A percentile compares a stretch with the other conserved stretches of the same genome.
Evolutionary conservation across 495 filamentous ascomycete species (phyloP).

Genomic region (Lindgomyces ingoldianus): DNA sequence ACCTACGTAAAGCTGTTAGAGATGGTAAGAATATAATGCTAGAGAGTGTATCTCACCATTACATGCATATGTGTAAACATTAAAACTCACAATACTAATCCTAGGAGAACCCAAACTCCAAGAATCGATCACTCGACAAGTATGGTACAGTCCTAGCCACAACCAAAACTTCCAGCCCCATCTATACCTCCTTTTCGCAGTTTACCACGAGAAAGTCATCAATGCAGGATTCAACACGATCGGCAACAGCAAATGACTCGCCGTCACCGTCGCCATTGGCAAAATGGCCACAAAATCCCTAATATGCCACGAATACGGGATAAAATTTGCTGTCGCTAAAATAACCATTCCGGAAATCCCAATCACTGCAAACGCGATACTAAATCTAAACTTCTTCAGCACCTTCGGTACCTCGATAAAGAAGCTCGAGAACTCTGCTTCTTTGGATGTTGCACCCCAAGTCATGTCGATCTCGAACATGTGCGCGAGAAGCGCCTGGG

Average conservation of each 20-base stretch:
- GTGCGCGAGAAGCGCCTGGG: slow-evolving; percentile 50
- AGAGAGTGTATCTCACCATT: too few relatives aligned
- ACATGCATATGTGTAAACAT: too few relatives aligned
- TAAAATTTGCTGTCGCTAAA: slow-evolving; percentile 45
- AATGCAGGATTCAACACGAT: slow-evolving; percentile 65
- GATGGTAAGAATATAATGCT: too few relatives aligned
- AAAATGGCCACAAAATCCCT: slow-evolving; percentile 58
- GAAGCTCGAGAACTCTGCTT: slow-evolving; percentile 61
- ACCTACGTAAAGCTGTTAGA: too few relatives aligned
- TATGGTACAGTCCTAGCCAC: too few relatives aligned
- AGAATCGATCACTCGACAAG: too few relatives aligned
- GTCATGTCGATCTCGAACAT: slow-evolving; percentile 53
- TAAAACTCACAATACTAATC: too few relatives aligned
- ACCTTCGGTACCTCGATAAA: slow-evolving; percentile 61
- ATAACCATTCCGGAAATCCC: slow-evolving; percentile 52
- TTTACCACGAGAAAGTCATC: slow-evolving; percentile 67
- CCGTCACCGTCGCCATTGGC: slow-evolving; percentile 58
- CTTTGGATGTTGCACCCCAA: slow-evolving; percentile 58
- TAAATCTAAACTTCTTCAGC: slow-evolving; percentile 59
- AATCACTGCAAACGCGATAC: slow-evolving; percentile 51
- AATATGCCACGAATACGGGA: slow-evolving; percentile 55
- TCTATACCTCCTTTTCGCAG: too few relatives aligned
- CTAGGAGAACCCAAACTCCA: too few relatives aligned
- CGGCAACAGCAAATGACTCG: slow-evolving; percentile 61
- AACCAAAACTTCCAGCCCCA: too few relatives aligned